Evolutionary conservation across 345 rosid genomes (phyloP).

Genomic region (Clarkia xantiana): DNA sequence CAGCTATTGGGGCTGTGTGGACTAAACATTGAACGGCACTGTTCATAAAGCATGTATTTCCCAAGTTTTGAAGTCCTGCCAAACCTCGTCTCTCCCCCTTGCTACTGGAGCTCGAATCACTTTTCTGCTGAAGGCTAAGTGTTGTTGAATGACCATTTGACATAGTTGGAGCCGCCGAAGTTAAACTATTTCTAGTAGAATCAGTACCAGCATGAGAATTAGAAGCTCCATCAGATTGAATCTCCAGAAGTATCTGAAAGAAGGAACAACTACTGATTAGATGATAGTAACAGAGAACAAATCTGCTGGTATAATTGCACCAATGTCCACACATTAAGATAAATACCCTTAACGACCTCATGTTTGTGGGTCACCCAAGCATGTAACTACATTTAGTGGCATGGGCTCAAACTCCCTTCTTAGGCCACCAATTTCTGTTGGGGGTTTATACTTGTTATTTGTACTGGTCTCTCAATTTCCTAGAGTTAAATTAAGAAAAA

Average conservation of each 20-base stretch:
- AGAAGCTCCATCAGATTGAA: slow-evolving; percentile 25
- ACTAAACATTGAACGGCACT: slow-evolving; percentile 86
- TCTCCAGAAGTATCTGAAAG: slow-evolving; percentile 68
- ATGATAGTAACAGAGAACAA: too few relatives aligned
- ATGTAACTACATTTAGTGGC: too few relatives aligned
- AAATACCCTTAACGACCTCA: too few relatives aligned
- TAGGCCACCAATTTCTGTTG: too few relatives aligned
- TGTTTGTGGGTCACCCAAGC: too few relatives aligned
- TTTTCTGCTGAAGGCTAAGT: slow-evolving; percentile 25
- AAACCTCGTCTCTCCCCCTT: slow-evolving; percentile 60
- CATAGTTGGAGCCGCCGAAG: slow-evolving; percentile 53
- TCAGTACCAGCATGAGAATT: slow-evolving; percentile 36
- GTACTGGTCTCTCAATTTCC: too few relatives aligned
- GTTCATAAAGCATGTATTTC: slow-evolving; percentile 96
- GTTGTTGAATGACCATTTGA: slow-evolving; percentile 57
- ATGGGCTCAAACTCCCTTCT: too few relatives aligned
- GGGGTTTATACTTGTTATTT: too few relatives aligned
- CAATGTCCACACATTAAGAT: too few relatives aligned
- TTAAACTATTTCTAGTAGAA: slow-evolving; percentile 58
- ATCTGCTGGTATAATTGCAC: too few relatives aligned
- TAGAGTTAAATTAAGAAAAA: too few relatives aligned
- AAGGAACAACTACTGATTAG: neutral
- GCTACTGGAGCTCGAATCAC: slow-evolving; percentile 22
- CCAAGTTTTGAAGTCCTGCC: slow-evolving; percentile 86
- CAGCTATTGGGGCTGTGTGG: slow-evolving; percentile 70